A percentile compares a stretch with the other conserved stretches of the same genome.
These are phyloP conservation scores for Pseudonitzschia pungens DNA, from an alignment of 108 stramenopile species.

Conservation along the genomic window DNA sequence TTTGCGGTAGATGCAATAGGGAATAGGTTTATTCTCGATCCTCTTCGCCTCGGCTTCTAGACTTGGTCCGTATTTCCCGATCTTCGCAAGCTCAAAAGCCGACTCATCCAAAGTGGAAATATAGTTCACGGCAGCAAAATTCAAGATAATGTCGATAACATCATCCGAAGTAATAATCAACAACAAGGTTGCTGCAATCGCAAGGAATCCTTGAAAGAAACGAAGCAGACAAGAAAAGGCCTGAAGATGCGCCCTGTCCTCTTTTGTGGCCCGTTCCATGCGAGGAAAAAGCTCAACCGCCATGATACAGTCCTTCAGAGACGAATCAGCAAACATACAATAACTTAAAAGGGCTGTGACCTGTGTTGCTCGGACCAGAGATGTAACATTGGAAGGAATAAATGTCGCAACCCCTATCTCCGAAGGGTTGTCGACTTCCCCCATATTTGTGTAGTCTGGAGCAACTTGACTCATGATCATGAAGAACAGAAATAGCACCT, in stretches of 20 bases:
- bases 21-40: background rate
- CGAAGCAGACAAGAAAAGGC: background rate
- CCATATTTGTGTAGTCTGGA: background rate
- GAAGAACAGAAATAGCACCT: background rate
- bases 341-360: background rate
- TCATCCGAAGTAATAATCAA: background rate
- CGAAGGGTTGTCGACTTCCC: background rate
- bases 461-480: background rate
- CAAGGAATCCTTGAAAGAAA: background rate
- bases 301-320: background rate
- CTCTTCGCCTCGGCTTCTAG: background rate
- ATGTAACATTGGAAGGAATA: background rate
- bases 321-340: slow-evolving; percentile 8
- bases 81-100: slow-evolving; percentile 3
- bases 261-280: background rate
- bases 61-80: background rate
- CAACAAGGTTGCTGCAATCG: slow-evolving; percentile 3
- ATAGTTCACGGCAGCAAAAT: slow-evolving; percentile 24
- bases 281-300: slow-evolving; percentile 9
- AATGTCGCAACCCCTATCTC: background rate
- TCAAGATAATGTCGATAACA: slow-evolving; percentile 17
- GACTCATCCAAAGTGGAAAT: slow-evolving; percentile 17
- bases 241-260: background rate
- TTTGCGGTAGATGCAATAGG: slow-evolving; percentile 9
- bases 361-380: background rate